Percentiles rank a stretch among this genome's conserved stretches.
Conservation (phyloP, 2,329 filamentous ascomycete species). For the Hypomyces rosellus region DNA sequence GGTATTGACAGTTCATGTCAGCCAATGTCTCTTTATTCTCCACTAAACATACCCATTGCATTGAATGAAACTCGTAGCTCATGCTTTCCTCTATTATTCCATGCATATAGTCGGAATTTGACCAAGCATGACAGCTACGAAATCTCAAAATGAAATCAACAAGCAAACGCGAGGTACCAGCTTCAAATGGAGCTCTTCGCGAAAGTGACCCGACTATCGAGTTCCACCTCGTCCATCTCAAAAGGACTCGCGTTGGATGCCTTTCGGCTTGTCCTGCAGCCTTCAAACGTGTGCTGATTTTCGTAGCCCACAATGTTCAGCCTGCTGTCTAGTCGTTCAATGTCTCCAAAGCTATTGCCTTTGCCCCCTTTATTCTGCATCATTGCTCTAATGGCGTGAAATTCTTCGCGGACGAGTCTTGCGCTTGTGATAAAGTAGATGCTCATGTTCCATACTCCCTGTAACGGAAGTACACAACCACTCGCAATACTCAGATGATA, state of each 20-base stretch:
- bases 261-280: conserved; percentile 8
- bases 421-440: conserved; percentile 67
- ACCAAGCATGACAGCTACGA: too few species aligned
- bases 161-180: too few species aligned
- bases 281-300: conserved; percentile 18
- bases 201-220: background rate
- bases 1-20: too few species aligned
- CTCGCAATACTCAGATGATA: conserved; percentile 64
- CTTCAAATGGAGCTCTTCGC: too few species aligned
- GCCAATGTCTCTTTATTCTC: too few species aligned
- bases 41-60: too few species aligned
- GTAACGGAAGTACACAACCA: conserved; percentile 65
- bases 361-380: conserved; percentile 8
- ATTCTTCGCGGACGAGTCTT: conserved; percentile 27
- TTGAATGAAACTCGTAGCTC: too few species aligned
- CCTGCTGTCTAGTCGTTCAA: conserved; percentile 22
- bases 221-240: conserved; percentile 10
- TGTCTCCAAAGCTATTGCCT: conserved; percentile 5
- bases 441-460: conserved; percentile 74
- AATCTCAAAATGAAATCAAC: too few species aligned
- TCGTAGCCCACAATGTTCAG: conserved; percentile 17
- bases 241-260: background rate
- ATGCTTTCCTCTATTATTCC: too few species aligned
- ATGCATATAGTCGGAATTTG: too few species aligned
- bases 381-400: conserved; percentile 13